These are phyloP conservation scores for Lignosus rhinocerotis DNA, from an alignment of 1,284 basidiomycete species.

Conservation along the genomic window DNA sequence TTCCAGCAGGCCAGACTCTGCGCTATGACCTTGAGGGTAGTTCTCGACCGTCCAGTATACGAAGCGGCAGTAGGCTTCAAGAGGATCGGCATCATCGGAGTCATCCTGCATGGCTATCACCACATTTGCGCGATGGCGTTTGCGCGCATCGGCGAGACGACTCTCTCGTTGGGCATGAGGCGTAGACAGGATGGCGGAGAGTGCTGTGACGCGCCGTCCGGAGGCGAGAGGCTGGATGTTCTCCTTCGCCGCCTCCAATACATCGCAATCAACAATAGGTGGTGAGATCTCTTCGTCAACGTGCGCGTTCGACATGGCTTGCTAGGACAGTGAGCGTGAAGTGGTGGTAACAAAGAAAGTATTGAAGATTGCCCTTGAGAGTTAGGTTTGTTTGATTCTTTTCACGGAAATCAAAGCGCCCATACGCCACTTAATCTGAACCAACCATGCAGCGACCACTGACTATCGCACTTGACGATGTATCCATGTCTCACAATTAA, in stretches of 20 bases:
- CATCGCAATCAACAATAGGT: slow-evolving; percentile 69
- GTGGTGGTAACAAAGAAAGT: background rate
- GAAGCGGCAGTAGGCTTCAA: slow-evolving; percentile 62
- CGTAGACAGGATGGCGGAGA: slow-evolving; percentile 69
- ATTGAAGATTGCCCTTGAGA: background rate
- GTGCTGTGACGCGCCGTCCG: slow-evolving; percentile 71
- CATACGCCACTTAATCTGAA: background rate
- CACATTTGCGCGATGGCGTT: slow-evolving; percentile 55
- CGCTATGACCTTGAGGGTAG: slow-evolving; percentile 64
- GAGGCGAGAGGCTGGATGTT: slow-evolving; percentile 78
- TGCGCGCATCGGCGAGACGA: slow-evolving; percentile 62
- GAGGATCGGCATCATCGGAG: slow-evolving; percentile 45
- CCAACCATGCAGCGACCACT: too few relatives aligned
- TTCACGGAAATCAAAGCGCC: background rate
- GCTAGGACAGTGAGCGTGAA: background rate
- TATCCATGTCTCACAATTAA: too few relatives aligned
- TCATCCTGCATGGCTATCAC: slow-evolving; percentile 55
- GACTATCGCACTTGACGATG: too few relatives aligned
- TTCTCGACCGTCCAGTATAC: slow-evolving; percentile 74
- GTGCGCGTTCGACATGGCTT: slow-evolving; percentile 30
- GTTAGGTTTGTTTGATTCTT: too few relatives aligned
- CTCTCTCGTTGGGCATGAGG: slow-evolving; percentile 73
- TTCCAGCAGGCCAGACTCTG: slow-evolving; percentile 77
- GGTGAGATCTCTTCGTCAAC: slow-evolving; percentile 25
- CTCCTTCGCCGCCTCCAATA: slow-evolving; percentile 81